Percentiles rank a stretch among this genome's conserved stretches.
Conservation (phyloP, 768 basidiomycete species). For the Pulveroboletus frians region DNA sequence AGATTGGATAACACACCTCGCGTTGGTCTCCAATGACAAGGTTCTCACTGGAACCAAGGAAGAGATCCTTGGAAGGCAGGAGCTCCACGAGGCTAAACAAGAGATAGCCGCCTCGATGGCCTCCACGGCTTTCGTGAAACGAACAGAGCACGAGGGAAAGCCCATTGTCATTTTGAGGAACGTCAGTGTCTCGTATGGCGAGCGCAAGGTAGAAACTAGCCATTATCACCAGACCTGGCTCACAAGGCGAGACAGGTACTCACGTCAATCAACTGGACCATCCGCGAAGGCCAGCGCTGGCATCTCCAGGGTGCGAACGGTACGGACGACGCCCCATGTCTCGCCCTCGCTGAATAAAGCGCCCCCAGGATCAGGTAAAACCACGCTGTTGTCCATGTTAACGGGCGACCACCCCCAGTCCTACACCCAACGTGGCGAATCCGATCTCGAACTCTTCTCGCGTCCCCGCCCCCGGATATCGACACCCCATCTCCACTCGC, state of each 20-base stretch:
- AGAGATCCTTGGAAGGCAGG: conserved; percentile 35
- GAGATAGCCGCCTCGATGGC: not conserved
- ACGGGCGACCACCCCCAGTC: conserved; percentile 96
- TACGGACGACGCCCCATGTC: conserved; percentile 22
- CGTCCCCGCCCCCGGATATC: conserved; percentile 60
- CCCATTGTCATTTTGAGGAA: conserved; percentile 57
- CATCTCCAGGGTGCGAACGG: conserved; percentile 89
- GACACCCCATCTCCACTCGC: conserved; percentile 58
- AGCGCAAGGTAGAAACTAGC: conserved; percentile 43
- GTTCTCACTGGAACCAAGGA: conserved; percentile 50
- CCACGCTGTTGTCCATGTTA: conserved; percentile 83
- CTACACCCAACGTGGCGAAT: conserved; percentile 55
- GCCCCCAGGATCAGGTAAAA: conserved; percentile 81
- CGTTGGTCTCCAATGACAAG: conserved; percentile 43
- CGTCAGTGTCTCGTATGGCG: conserved; percentile 67
- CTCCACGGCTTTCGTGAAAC: not conserved
- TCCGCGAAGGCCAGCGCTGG: conserved; percentile 81
- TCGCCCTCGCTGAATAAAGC: not conserved
- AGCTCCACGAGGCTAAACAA: conserved; percentile 4
- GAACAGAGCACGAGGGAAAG: conserved; percentile 21
- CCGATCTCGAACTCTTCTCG: conserved; percentile 54
- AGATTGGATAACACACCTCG: conserved; percentile 67
- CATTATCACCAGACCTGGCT: not conserved
- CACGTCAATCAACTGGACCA: conserved; percentile 73
- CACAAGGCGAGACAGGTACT: conserved; percentile 50